These are phyloP conservation scores for Biancaea sappan DNA, from an alignment of 306 rosid genomes.

Conservation along the genomic window DNA sequence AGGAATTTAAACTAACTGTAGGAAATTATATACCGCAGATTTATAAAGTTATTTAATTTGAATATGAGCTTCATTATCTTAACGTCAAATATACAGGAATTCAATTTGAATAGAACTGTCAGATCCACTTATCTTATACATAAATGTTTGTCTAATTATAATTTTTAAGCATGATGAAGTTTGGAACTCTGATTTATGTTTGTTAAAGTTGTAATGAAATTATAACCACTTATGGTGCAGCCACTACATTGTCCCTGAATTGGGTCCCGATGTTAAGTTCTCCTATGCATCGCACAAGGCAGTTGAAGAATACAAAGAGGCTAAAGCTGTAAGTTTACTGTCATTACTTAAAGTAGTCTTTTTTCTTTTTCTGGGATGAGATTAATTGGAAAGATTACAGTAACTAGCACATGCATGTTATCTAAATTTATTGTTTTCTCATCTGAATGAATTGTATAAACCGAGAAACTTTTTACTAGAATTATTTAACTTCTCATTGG, in stretches of 20 bases:
- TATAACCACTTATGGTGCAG: conserved; percentile 47
- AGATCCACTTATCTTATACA: not conserved
- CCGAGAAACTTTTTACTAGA: not conserved
- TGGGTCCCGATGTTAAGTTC: conserved; percentile 79
- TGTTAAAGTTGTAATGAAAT: conserved; percentile 15
- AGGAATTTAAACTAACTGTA: conserved; percentile 14
- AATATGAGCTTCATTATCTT: not conserved
- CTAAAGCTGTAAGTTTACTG: conserved; percentile 69
- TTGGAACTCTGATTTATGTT: conserved; percentile 11
- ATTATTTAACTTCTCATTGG: not conserved
- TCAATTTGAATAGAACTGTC: not conserved
- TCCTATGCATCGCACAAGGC: conserved; percentile 86
- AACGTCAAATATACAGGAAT: not conserved
- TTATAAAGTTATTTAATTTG: not conserved
- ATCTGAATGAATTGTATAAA: not conserved
- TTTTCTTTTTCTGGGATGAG: not conserved
- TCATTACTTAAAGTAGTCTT: not conserved
- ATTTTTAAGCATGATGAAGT: conserved; percentile 8
- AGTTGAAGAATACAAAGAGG: conserved; percentile 80
- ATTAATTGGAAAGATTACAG: not conserved
- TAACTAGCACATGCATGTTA: not conserved
- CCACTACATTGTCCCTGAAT: conserved; percentile 89
- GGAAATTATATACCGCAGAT: not conserved
- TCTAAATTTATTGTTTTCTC: not conserved
- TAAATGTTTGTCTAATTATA: not conserved